Base-by-base conservation (phyloP, 305 asterid genomes). In the Striga hermonthica region DNA sequence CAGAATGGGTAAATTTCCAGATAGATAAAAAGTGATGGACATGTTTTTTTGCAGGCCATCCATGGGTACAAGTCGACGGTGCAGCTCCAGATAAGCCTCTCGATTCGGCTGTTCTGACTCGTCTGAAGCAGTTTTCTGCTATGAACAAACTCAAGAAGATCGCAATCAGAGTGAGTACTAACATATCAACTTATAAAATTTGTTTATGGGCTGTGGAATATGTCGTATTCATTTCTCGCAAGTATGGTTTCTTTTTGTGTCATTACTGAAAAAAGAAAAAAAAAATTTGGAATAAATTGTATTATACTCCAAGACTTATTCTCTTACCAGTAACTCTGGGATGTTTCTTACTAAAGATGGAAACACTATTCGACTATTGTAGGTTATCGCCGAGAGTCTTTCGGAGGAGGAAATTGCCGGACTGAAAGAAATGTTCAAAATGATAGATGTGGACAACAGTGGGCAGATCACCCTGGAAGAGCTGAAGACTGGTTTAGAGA, bases 331-430 rank as follows among this genome's bases (percentile, higher is more conserved):
- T 53, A 36, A 49, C 41, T 15, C 9, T 47, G 38, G 11, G 10
- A 37, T 28, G 65, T 69, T 76, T 58, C 56, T 28, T 65, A 61
- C 43, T 39, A 66, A 35, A 9, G 13, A 53, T 74, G 5, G 76
- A 37, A 54, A 57, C 54, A 62, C 22, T 8, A 12, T 67, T 65
- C 39, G 72, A 40, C 10, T 62, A 15, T 74, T 31, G 57, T 53
- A 91, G 98, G 95, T 91, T n/a, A 91, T 91, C 62, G 96, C 96
- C 6, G 96, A 89, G 65, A 86, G 79, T 58, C 85, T 91, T 57
- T 89, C 96, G 0, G 96, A 87, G 74, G 98, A 91, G 72, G 96
- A 89, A 80, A 91, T 91, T 60, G 95, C 92, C 5, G 96, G 98
- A 43, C 84, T 89, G 4, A 91, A 78, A 79, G 89, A 89, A 75